These are phyloP conservation scores for Cercospora sp. DNA, from an alignment of 2,329 filamentous ascomycete species.

Conservation along the genomic window DNA sequence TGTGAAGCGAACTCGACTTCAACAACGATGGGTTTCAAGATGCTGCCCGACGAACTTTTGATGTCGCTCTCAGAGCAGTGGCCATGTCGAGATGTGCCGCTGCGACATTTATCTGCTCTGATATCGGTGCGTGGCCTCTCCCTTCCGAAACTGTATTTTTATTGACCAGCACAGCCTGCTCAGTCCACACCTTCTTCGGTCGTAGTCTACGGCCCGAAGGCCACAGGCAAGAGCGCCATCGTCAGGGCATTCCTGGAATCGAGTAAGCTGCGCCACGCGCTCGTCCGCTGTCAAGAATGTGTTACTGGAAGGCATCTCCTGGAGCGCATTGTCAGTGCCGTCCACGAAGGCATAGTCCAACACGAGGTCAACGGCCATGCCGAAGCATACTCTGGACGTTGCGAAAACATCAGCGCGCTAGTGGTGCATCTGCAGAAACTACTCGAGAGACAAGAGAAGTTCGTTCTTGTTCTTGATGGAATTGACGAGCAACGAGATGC, in stretches of 20 bases:
- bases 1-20: background rate
- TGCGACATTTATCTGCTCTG: constrained; percentile 49
- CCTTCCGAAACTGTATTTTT: background rate
- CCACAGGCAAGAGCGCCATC: constrained; percentile 81
- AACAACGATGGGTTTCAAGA: constrained; percentile 7
- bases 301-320: constrained; percentile 76
- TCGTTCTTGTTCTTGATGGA: constrained; percentile 83
- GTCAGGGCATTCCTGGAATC: constrained; percentile 61
- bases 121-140: constrained; percentile 43
- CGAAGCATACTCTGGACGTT: constrained; percentile 58
- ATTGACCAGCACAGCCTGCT: constrained; percentile 50
- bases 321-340: constrained; percentile 65
- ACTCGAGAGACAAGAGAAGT: constrained; percentile 59
- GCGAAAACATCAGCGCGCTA: constrained; percentile 78
- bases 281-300: constrained; percentile 71
- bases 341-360: constrained; percentile 41
- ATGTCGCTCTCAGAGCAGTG: constrained; percentile 33
- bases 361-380: constrained; percentile 22
- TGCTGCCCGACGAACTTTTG: constrained; percentile 35
- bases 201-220: constrained; percentile 79
- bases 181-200: constrained; percentile 72
- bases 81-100: constrained; percentile 47
- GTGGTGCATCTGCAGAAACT: constrained; percentile 69
- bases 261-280: constrained; percentile 56
- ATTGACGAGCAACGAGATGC: constrained; percentile 83